phyloP scores from a whole-genome alignment of 192 early-diverging fungal genomes.

The Lobosporangium transversale region DNA sequence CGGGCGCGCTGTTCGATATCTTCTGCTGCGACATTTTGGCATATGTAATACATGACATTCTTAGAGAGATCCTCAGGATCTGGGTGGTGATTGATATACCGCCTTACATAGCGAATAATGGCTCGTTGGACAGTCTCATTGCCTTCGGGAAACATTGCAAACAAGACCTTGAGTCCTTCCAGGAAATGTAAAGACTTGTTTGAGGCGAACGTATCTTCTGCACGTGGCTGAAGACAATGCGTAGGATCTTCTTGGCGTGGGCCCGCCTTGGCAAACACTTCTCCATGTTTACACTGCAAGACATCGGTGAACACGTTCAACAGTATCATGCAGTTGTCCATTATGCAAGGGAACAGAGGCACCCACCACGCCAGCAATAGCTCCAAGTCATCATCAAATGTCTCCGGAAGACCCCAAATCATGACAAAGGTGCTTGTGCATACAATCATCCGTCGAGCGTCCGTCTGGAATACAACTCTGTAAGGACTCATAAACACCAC shows the following conservation, averaged over 20 bases:
- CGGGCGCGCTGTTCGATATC: neutral
- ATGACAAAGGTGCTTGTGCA: neutral
- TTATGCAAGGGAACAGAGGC: neutral
- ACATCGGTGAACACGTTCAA: neutral
- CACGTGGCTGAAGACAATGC: neutral
- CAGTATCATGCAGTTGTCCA: neutral
- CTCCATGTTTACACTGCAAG: neutral
- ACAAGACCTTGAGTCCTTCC: neutral
- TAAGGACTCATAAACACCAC: neutral
- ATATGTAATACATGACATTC: conserved; percentile 2
- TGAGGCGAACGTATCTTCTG: neutral
- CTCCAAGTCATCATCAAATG: conserved; percentile 3
- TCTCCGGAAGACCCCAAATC: conserved; percentile 12
- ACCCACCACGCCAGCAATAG: neutral
- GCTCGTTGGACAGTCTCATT: neutral
- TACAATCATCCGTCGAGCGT: conserved; percentile 1
- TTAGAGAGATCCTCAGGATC: neutral
- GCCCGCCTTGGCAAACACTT: neutral
- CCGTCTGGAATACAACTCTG: neutral
- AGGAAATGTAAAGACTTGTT: neutral
- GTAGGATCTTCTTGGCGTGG: neutral
- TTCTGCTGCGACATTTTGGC: neutral
- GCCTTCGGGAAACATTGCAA: neutral
- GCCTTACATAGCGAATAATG: neutral
- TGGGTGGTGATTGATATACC: conserved; percentile 1